Conservation (phyloP, 2,329 filamentous ascomycete genomes). For the Alternaria atra region DNA sequence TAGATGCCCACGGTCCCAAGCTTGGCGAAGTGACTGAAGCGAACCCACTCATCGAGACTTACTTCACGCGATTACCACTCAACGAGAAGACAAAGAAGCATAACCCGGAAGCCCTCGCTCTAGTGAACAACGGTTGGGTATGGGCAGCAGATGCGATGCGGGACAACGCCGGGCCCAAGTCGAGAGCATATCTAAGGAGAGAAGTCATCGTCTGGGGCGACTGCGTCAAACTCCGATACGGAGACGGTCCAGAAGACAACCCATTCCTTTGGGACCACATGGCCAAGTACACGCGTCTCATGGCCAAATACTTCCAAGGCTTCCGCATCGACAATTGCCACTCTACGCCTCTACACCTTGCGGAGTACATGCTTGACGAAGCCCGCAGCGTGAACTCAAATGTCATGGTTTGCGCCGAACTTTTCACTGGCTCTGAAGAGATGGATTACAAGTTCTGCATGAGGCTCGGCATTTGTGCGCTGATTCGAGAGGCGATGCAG, state of each 20-base stretch:
- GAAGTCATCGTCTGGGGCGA: slow-evolving; percentile 99
- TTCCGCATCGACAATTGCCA: slow-evolving; percentile 99
- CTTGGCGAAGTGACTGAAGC: slow-evolving; percentile 78
- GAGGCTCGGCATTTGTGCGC: slow-evolving; percentile 84
- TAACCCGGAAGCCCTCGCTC: slow-evolving; percentile 76
- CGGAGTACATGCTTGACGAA: slow-evolving; percentile 92
- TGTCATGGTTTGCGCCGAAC: slow-evolving; percentile 89
- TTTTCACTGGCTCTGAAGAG: slow-evolving; percentile 94
- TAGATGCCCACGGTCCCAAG: slow-evolving; percentile 92
- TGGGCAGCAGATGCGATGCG: slow-evolving; percentile 96
- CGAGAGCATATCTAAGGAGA: slow-evolving; percentile 90
- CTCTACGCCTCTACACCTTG: slow-evolving; percentile 92
- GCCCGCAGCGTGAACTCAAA: slow-evolving; percentile 89
- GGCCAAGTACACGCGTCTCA: slow-evolving; percentile 87
- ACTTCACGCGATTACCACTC: slow-evolving; percentile 87
- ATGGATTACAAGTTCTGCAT: slow-evolving; percentile 98
- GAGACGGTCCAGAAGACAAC: slow-evolving; percentile 79
- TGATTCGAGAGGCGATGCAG: slow-evolving; percentile 98
- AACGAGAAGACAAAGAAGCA: slow-evolving; percentile 83
- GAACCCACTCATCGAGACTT: slow-evolving; percentile 88
- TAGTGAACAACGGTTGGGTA: slow-evolving; percentile 98
- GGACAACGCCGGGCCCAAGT: slow-evolving; percentile 90
- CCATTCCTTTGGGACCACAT: slow-evolving; percentile 97
- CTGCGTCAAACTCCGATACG: slow-evolving; percentile 96
- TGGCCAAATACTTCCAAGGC: slow-evolving; percentile 94